Evolutionary conservation across 2,329 filamentous ascomycete species (phyloP), one percentile per base, ranked within the genome.

Genomic region (Shiraia sp.): DNA sequence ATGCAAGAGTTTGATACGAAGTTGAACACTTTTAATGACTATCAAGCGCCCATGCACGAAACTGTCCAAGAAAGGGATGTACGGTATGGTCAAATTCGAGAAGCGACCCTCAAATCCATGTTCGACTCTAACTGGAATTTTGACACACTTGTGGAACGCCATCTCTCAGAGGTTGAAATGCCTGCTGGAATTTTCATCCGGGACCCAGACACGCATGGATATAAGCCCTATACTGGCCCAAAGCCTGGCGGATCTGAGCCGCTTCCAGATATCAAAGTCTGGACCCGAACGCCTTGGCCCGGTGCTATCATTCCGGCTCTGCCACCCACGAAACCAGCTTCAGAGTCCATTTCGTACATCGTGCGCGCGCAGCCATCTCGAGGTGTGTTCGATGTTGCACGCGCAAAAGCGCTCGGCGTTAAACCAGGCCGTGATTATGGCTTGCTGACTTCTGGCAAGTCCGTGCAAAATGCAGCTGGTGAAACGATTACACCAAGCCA

Each of bases 301-400:
- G 87, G 81, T 12, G 81, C 86, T 4, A 69, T 77, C 41, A 72
- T 90, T 9, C 65, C 78, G 12, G 71, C 68, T 10, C 76, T 97
- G 2, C 93, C 93, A 0, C 76, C 75, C 0, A 88, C 88, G 0
- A 72, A 75, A 14, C 86, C 85, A 4, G 81, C 81, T 1, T 74
- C 75, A 19, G 82, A 85, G 32, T 85, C 89, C 5, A 75, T 96
- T 55, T 95, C 87, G 43, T 99, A 99, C 68, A 85, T 99, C 43
- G 79, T 95, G 62, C 88, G 89, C 55, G 83, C 82, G 39, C 82
- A 90, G 49, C 76, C 84, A 26, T 79, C 86, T 39, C 82, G 93
- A 39, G 93, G 93, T 37, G 92, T 86, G 59, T 96, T 99, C 61
- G 77, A 88, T 46, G 72, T 81, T 0, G 65, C 78, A 33, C 81